Evolutionary conservation across 2,329 filamentous ascomycete species (phyloP).

Genomic region (Aschersonia sp.): DNA sequence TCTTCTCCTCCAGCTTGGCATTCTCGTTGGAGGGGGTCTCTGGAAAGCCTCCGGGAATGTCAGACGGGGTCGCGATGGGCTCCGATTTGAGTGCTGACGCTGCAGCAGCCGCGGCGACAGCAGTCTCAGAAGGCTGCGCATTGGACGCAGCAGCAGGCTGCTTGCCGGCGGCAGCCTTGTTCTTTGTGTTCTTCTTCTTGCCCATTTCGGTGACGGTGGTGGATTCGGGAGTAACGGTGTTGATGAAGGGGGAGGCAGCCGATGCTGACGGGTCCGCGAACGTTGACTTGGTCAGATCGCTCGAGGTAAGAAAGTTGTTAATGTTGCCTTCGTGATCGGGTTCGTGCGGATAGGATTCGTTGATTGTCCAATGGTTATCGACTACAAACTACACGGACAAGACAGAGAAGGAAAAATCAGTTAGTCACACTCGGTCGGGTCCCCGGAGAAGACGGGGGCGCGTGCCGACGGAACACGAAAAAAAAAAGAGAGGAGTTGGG

Average conservation of each 20-base stretch:
- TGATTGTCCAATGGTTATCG: slow-evolving; percentile 78
- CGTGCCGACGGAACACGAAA: slow-evolving; percentile 3
- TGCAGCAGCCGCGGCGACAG: neutral
- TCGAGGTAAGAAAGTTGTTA: slow-evolving; percentile 78
- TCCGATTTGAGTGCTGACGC: slow-evolving; percentile 3
- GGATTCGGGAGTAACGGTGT: slow-evolving; percentile 53
- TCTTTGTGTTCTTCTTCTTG: slow-evolving; percentile 38
- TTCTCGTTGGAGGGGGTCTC: slow-evolving; percentile 49
- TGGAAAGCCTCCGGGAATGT: slow-evolving; percentile 37
- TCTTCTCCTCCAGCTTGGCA: slow-evolving; percentile 30
- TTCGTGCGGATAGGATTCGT: slow-evolving; percentile 68
- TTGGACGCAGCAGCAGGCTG: slow-evolving; percentile 3
- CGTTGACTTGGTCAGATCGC: slow-evolving; percentile 43
- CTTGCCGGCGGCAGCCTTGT: slow-evolving; percentile 8
- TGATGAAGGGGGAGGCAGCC: slow-evolving; percentile 38
- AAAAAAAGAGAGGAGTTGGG: neutral
- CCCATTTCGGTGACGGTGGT: slow-evolving; percentile 52
- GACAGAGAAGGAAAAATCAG: neutral
- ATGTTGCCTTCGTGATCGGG: slow-evolving; percentile 70
- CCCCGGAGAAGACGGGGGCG: slow-evolving; percentile 1
- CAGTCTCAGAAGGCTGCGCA: slow-evolving; percentile 6
- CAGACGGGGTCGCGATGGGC: slow-evolving; percentile 15
- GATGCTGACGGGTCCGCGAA: neutral
- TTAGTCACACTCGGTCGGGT: slow-evolving; percentile 4
- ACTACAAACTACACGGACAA: slow-evolving; percentile 69